Base-by-base conservation (phyloP, 1,284 basidiomycete genomes). In the Pyrrhoderma noxium region DNA sequence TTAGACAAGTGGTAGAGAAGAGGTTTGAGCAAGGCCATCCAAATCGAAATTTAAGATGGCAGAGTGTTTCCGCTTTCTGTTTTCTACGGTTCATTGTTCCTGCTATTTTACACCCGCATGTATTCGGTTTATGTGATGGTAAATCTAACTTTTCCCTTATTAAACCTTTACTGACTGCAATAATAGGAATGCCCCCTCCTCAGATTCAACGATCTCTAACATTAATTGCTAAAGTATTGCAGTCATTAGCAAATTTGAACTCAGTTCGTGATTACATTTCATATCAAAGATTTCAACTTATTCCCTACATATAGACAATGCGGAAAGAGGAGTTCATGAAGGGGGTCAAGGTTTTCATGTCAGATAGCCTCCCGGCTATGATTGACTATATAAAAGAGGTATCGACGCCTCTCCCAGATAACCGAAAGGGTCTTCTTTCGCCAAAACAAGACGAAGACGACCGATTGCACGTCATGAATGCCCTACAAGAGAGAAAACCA, bases 71-170 rank as follows among this genome's bases (percentile, higher is more conserved):
- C 38, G 89, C 89, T 0, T 92, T 92, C 64, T 80, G 85, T 61
- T 92, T 92, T 64, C 72, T 92, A 35, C 78, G 89, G 42, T 89
- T 93, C 65, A 82, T 93, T 59, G 83, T 88, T 16, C 88, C 87
- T 39, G 85, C 83, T 21, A 84, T 90, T 51, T 70, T 90, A 18
- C 75, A 86, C 63, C 87, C 87, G 4, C 86, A 90, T 65, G 64
- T 87, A 5, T 88, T 86, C 60, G 83, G 85, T 13, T 68, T 89
- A 35, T 80, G 75, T 57, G 76, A 82, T 64, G 87, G 86, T 86
- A 64, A 27, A 69, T 62, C 13, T 43, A 41, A 16, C 86, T 48
- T 82, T 82, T 1, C 73, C 73, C 50, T 62, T 70, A 21, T 68
- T 75, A 7, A 78, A 88, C 3, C 80, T n/a, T 31, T 31, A 19